Evolutionary conservation across 2,329 filamentous ascomycete genomes (phyloP).

Genomic region (Penicillium crustosum): DNA sequence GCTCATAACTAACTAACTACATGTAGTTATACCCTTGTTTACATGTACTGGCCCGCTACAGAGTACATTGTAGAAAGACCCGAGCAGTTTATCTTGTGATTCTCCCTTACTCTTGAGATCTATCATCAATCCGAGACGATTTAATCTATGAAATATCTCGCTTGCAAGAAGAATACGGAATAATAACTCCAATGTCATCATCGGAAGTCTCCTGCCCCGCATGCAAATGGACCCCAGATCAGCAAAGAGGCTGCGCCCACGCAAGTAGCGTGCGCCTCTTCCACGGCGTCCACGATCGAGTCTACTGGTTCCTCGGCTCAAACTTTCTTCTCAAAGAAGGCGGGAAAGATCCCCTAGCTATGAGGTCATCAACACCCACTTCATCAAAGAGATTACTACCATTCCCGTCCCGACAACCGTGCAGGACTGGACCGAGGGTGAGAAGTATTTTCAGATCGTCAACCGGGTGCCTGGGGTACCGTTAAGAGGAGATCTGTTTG

Average conservation of each 20-base stretch:
- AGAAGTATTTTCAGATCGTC: constrained; percentile 5
- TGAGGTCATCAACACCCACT: constrained; percentile 10
- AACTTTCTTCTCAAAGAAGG: constrained; percentile 12
- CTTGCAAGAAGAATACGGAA: neutral
- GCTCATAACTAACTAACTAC: neutral
- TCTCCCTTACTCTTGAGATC: neutral
- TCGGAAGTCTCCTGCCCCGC: neutral
- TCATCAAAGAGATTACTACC: neutral
- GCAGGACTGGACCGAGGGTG: constrained; percentile 6
- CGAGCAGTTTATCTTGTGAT: constrained; percentile 9
- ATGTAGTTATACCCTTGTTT: neutral
- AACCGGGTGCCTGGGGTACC: constrained; percentile 9
- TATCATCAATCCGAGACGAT: neutral
- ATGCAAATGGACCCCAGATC: constrained; percentile 6
- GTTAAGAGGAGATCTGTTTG: constrained; percentile 5
- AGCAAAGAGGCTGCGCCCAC: neutral
- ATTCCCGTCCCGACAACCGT: neutral
- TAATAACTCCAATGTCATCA: neutral
- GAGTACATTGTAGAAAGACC: neutral
- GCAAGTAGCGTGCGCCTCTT: constrained; percentile 9
- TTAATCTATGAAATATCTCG: neutral
- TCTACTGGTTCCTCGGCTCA: constrained; percentile 5
- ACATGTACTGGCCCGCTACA: neutral
- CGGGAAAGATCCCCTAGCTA: neutral
- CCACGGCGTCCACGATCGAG: neutral